Percentiles rank a stretch among this genome's conserved stretches.
Conservation (phyloP, 768 basidiomycete genomes). For the Boletus barrowsii region DNA sequence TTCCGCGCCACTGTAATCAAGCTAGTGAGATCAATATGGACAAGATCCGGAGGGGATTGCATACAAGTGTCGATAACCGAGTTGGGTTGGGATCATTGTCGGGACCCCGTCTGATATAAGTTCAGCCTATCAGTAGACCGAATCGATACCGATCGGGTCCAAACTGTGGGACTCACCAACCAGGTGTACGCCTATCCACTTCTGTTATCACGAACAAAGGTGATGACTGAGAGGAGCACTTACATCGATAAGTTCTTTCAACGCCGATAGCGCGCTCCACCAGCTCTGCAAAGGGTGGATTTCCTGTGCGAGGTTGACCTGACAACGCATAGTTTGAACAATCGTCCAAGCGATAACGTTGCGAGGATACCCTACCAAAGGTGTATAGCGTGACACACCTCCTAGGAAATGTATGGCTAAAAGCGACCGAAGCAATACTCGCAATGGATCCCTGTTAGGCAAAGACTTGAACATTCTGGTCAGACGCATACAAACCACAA, state of each 20-base stretch:
- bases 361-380: conserved; percentile 35
- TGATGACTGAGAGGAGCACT: not conserved
- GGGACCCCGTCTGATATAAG: conserved; percentile 46
- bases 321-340: not conserved
- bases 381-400: conserved; percentile 37
- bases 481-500: not conserved
- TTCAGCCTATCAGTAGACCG: not conserved
- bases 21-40: conserved; percentile 10
- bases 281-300: conserved; percentile 38
- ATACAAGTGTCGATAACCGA: conserved; percentile 50
- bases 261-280: conserved; percentile 38
- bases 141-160: not conserved
- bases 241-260: conserved; percentile 42
- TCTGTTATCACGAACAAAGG: not conserved
- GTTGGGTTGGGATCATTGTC: conserved; percentile 42
- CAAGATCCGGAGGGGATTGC: conserved; percentile 2
- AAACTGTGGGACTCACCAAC: conserved; percentile 30
- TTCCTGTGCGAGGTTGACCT: conserved; percentile 53
- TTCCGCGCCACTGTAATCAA: conserved; percentile 30
- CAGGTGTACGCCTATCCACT: conserved; percentile 40
- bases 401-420: conserved; percentile 30
- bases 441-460: conserved; percentile 36
- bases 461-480: conserved; percentile 4
- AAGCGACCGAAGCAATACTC: conserved; percentile 35
- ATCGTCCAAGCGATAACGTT: not conserved